Evolutionary conservation across 352 stramenopile genomes (phyloP).

Genomic region (Hyaloperonospora arabidopsidis): DNA sequence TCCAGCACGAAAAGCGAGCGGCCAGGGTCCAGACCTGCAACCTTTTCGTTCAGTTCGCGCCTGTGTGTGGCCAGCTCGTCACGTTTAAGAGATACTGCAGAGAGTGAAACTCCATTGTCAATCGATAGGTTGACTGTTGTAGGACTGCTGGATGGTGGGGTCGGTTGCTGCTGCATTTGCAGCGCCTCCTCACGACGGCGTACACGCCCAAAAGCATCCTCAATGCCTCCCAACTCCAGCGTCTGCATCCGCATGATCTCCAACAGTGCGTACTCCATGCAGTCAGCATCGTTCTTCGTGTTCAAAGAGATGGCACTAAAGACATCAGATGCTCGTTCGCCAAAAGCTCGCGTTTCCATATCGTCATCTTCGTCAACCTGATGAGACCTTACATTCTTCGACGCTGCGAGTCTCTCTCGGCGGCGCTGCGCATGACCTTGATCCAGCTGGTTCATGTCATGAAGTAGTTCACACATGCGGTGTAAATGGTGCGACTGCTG

Average conservation of each 20-base stretch:
- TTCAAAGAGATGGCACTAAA: constrained; percentile 65
- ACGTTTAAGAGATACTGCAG: constrained; percentile 30
- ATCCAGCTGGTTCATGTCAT: constrained; percentile 67
- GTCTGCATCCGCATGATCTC: constrained; percentile 80
- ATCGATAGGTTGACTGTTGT: constrained; percentile 7
- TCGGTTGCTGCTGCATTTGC: constrained; percentile 23
- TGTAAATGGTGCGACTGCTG: constrained; percentile 62
- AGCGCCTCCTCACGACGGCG: constrained; percentile 43
- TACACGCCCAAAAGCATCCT: constrained; percentile 62
- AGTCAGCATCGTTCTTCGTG: constrained; percentile 67
- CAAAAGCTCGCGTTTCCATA: constrained; percentile 62
- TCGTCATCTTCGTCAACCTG: constrained; percentile 43
- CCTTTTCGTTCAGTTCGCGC: constrained; percentile 45
- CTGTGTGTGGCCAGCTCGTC: constrained; percentile 48
- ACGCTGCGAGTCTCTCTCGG: constrained; percentile 24
- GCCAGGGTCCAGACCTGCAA: constrained; percentile 47
- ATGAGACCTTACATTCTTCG: constrained; percentile 16
- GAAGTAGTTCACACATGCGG: constrained; percentile 60
- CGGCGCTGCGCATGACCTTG: constrained; percentile 37
- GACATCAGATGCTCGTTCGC: constrained; percentile 57
- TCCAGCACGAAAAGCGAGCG: constrained; percentile 64
- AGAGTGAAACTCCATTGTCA: constrained; percentile 24
- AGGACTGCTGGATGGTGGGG: constrained; percentile 10
- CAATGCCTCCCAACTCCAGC: constrained; percentile 61
- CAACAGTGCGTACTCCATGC: constrained; percentile 73